Base-by-base conservation (phyloP, 768 basidiomycete genomes). In the Mycena leptocephala region DNA sequence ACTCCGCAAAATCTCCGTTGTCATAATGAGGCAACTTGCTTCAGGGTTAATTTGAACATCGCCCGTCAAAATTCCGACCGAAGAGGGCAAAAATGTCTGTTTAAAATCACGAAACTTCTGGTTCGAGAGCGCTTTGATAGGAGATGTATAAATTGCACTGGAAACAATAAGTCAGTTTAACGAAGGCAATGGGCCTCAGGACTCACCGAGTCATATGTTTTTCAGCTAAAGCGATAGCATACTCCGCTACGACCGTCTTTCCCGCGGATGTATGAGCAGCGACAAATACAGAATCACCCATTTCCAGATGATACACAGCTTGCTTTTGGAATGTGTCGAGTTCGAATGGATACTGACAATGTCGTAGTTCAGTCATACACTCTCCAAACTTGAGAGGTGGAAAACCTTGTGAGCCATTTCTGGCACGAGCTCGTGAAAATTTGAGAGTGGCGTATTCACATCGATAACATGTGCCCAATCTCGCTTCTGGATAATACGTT, bases 61-160 rank as follows among this genome's bases (percentile, higher is more conserved):
- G 69, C 98, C 98, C 0, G 98, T 99, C 71, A 99, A 86, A 65
- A 99, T 99, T 62, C 98, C 98, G 53, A 99, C 96, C 11, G 95
- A 95, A 11, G 93, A 89, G 5, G 96, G 92, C 8, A 95, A 95
- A 81, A 99, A 99, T 0, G 97, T 98, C 81, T 95, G 94, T 82
- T 99, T 99, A 88, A 99, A 99, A 85, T 99, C 98, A 68, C 98
- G 91, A 84, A 99, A 99, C 84, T 99, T 99, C 81, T 99, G 98
- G 83, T 99, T 99, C 11, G 98, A 99, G 9, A 99, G 89, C 0
- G 98, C 98, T 81, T 99, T 99, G 83, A 99, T 99, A 0, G 98
- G 98, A 0, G 97, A 99, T 0, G 98, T 99, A 83, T 99, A 99
- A 76, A 99, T 99, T 1, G 98, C 97, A 64, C 98, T 99, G 78